Conservation (phyloP, 495 filamentous ascomycete genomes). For the Podospora comata region DNA sequence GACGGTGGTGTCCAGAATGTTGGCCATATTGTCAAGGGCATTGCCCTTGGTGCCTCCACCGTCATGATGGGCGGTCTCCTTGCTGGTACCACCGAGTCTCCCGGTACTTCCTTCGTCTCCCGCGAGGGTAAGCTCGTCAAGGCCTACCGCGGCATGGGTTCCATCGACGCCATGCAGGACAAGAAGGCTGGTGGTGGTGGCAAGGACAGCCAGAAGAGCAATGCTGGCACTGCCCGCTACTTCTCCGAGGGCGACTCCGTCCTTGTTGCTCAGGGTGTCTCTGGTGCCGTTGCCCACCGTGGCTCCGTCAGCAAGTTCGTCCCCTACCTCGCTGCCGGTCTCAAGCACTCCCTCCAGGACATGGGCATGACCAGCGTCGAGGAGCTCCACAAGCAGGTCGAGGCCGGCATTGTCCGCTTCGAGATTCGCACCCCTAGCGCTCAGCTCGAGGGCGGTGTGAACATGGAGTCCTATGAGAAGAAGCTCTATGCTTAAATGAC, state of each 20-base stretch:
- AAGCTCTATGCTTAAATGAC: slow-evolving; percentile 82
- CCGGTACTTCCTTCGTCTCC: slow-evolving; percentile 93
- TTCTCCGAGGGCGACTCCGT: slow-evolving; percentile 95
- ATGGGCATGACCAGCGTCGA: slow-evolving; percentile 77
- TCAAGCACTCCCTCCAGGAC: slow-evolving; percentile 97
- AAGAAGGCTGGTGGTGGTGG: slow-evolving; percentile 72
- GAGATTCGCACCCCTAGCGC: slow-evolving; percentile 93
- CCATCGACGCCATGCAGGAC: slow-evolving; percentile 98
- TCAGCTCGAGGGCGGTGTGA: slow-evolving; percentile 91
- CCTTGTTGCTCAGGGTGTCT: slow-evolving; percentile 95
- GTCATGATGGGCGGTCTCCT: slow-evolving; percentile 99
- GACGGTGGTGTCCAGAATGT: slow-evolving; percentile 98
- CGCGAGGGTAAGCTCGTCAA: slow-evolving; percentile 96
- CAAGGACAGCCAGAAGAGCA: slow-evolving; percentile 78
- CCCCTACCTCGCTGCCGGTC: slow-evolving; percentile 88
- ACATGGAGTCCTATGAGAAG: slow-evolving; percentile 98
- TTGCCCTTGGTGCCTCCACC: slow-evolving; percentile 88
- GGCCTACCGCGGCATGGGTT: slow-evolving; percentile 98
- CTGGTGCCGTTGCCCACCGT: slow-evolving; percentile 61
- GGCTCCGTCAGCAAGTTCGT: slow-evolving; percentile 88
- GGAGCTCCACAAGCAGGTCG: slow-evolving; percentile 72
- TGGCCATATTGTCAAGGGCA: slow-evolving; percentile 97
- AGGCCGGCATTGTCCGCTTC: slow-evolving; percentile 77
- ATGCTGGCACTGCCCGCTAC: slow-evolving; percentile 95
- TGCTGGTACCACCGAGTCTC: slow-evolving; percentile 95